These are phyloP conservation scores for Vinca minor DNA, from an alignment of 257 asterid genomes.

Conservation along the genomic window DNA sequence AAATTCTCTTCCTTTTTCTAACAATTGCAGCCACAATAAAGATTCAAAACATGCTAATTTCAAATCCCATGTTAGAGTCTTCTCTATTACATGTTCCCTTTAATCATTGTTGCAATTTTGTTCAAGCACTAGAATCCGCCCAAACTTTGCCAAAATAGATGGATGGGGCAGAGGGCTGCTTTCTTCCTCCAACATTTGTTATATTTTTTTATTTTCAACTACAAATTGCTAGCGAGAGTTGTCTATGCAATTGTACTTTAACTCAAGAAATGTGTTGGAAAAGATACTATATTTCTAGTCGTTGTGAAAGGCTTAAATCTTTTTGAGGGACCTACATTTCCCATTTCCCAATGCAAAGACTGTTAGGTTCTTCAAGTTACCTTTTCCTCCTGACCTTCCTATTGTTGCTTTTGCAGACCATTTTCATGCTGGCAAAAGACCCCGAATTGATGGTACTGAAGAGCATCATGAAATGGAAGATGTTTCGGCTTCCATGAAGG, in stretches of 20 bases:
- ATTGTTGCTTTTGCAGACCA: constrained; percentile 38
- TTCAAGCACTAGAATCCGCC: not conserved
- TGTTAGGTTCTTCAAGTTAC: not conserved
- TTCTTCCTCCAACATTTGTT: not conserved
- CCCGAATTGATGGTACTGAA: constrained; percentile 52
- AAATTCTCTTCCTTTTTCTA: too few species aligned
- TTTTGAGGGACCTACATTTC: not conserved
- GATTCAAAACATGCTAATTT: too few species aligned
- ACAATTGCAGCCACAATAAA: too few species aligned
- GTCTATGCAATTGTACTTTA: not conserved
- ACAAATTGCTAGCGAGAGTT: not conserved
- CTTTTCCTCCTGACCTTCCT: constrained; percentile 14
- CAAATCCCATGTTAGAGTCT: too few species aligned
- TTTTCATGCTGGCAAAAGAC: constrained; percentile 61
- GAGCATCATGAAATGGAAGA: constrained; percentile 60
- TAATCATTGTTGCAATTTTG: not conserved
- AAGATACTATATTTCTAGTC: not conserved
- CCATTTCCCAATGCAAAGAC: not conserved
- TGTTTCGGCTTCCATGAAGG: constrained; percentile 24
- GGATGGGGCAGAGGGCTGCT: not conserved
- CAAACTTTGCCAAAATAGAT: not conserved
- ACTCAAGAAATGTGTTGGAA: not conserved
- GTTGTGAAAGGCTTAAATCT: not conserved
- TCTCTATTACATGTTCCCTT: too few species aligned
- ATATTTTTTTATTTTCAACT: not conserved